Percentiles rank a stretch among this genome's conserved stretches.
These are phyloP conservation scores for Paramyrothecium roridum DNA, from an alignment of 2,329 filamentous ascomycete species.

Conservation along the genomic window DNA sequence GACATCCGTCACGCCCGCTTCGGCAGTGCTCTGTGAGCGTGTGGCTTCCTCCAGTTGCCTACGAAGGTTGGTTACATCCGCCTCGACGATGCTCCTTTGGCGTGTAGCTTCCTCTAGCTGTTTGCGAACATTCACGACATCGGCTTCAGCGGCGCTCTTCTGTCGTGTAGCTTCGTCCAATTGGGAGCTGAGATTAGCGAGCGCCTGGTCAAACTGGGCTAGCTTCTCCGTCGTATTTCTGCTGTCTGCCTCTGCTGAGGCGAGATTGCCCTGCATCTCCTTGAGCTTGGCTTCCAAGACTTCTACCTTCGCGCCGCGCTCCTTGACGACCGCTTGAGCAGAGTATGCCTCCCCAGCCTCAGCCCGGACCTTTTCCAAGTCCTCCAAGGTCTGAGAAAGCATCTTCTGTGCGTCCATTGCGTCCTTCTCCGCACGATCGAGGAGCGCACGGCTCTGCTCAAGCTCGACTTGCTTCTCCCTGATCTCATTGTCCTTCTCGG, in stretches of 20 bases:
- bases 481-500: conserved; percentile 64
- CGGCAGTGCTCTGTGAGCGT: background rate
- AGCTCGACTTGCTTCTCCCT: conserved; percentile 55
- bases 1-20: background rate
- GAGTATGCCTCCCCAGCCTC: conserved; percentile 17
- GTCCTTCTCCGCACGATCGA: conserved; percentile 35
- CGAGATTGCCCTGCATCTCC: conserved; percentile 5
- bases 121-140: conserved; percentile 19
- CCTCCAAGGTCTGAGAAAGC: conserved; percentile 43
- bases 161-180: conserved; percentile 24
- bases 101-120: conserved; percentile 6
- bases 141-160: conserved; percentile 22
- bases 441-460: conserved; percentile 34
- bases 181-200: conserved; percentile 20
- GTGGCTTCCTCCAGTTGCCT: background rate
- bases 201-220: conserved; percentile 23
- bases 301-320: conserved; percentile 34
- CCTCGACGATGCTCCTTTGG: no score
- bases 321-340: conserved; percentile 22
- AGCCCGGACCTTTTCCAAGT: conserved; percentile 38
- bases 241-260: conserved; percentile 31
- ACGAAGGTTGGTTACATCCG: no score
- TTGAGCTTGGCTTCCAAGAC: conserved; percentile 30
- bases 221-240: conserved; percentile 31
- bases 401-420: conserved; percentile 40